Percentiles rank a stretch among this genome's conserved stretches.
Evolutionary conservation across 164 flowering plant genomes (phyloP).

Genomic region (Magnolia sinica): DNA sequence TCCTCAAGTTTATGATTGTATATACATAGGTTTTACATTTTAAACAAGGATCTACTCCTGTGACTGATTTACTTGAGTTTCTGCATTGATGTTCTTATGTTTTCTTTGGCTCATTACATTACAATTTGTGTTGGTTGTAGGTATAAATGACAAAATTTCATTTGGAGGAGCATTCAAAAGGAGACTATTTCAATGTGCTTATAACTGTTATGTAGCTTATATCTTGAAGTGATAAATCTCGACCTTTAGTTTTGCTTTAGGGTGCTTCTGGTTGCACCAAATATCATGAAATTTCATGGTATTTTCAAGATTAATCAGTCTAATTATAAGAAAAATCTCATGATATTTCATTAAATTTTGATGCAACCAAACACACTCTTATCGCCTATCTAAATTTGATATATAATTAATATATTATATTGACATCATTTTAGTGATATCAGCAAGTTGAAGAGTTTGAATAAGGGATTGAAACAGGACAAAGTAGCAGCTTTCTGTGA

Average conservation of each 20-base stretch:
- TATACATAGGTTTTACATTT: conserved; percentile 56
- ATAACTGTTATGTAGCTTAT: conserved; percentile 62
- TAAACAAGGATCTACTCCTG: background rate
- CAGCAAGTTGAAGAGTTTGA: conserved; percentile 82
- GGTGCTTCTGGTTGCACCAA: too few relatives aligned
- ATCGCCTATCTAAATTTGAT: too few relatives aligned
- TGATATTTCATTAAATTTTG: conserved; percentile 6
- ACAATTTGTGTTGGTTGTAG: conserved; percentile 27
- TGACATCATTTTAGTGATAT: background rate
- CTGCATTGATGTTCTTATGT: background rate
- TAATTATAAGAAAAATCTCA: too few relatives aligned
- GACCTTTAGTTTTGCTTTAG: background rate
- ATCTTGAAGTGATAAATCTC: too few relatives aligned
- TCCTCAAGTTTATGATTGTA: conserved; percentile 91
- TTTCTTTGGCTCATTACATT: background rate
- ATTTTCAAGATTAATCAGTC: too few relatives aligned
- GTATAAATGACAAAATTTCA: conserved; percentile 58
- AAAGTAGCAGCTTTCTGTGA: conserved; percentile 84
- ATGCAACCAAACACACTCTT: background rate
- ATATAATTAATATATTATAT: background rate
- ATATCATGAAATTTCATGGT: too few relatives aligned
- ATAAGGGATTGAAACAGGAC: conserved; percentile 70
- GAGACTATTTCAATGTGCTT: conserved; percentile 68
- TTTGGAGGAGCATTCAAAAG: conserved; percentile 65
- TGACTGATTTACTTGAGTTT: background rate